Evolutionary conservation across 2,329 filamentous ascomycete genomes (phyloP), one percentile per base, ranked within the genome.

Genomic region (Arachnopeziza araneosa): DNA sequence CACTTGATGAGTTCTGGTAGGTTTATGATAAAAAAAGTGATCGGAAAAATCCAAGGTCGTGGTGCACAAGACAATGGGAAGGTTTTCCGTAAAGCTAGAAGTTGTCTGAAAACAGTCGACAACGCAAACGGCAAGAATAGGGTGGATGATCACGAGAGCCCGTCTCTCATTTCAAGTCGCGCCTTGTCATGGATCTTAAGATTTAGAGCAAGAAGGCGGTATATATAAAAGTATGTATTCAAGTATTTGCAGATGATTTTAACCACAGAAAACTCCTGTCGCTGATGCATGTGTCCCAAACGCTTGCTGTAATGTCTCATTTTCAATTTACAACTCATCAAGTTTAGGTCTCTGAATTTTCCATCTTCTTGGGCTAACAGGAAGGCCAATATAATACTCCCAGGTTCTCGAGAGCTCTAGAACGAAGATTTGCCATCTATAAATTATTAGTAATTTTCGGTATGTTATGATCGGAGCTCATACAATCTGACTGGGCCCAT

Each of bases 401-500:
- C 82, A 88, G 26, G 84, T 65, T 49, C 85, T 78, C 24, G 74
- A 75, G 7, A 78, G 59, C 70, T 89, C 86, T 4, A 80, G 72
- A 24, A 81, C 66, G 19, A 78, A 63, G 51, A 89, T 83, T 56
- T 78, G 74, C 57, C 75, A 77, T 54, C 81, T 84, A 60, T 59
- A 51, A 22, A 19, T n/a, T 32, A 26, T 69, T 69, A 67, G 63
- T 22, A 24, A 19, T 23, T 9, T 23, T n/a, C n/a, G 30, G 30
- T 24, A 23, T 30, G 6, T 36, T 12, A 23, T 22, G 54, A 32
- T 17, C 0, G 17, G 24, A n/a, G 49, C 52, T 19, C 90, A 85
- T 81, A 95, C 89, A 89, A 59, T 63, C 81, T 82, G 52, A 75
- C 78, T 0, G 93, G 93, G 54, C 92, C 78, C 23, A 79, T 76